Base-by-base conservation (phyloP, 805 yeast species). In the Ogataea sp. region DNA sequence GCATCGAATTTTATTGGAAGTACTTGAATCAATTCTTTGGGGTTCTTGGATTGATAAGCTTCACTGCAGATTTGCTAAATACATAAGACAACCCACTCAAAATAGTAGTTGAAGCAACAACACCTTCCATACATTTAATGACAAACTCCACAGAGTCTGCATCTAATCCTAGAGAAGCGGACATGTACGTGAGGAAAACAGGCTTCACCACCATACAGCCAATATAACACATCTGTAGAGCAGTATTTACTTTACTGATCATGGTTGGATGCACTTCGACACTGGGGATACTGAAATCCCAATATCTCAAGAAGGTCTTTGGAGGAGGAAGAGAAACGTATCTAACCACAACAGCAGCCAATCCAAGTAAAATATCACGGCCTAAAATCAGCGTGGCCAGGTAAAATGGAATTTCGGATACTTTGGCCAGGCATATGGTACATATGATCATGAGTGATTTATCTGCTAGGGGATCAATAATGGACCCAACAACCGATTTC, bases 401-500 rank as follows among this genome's bases (percentile, higher is more conserved):
- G 55, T 71, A 74, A 28, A 73, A 52, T 0, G 98, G 97, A 51
- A 93, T 81, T 16, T 73, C 67, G 37, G 78, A 70, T 11, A 80
- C 64, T 48, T 79, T 71, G 0, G 90, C 78, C 41, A 93, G 62
- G 38, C 95, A 78, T 0, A 80, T 68, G 0, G 97, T 89, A 38
- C 95, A 77, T 0, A 84, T 76, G 17, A 90, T 72, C 96, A 93
- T 88, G 35, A 93, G 67, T 14, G 83, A 67, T 56, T 93, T 93
- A 56, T 93, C 99, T 0, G 98, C 99, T 64, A 87, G 70, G 0
- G 99, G 99, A 53, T 93, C 99, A 26, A 94, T 66, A 14, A 93
- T 80, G 0, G 96, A 81, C 0, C 99, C 99, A 6, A 88, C 73
- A 1, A 84, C 80, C 1, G 96, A 79, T 51, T 78, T 73, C 71